These are phyloP conservation scores for Annulohypoxylon maeteangense DNA, from an alignment of 495 filamentous ascomycete species.

Conservation along the genomic window DNA sequence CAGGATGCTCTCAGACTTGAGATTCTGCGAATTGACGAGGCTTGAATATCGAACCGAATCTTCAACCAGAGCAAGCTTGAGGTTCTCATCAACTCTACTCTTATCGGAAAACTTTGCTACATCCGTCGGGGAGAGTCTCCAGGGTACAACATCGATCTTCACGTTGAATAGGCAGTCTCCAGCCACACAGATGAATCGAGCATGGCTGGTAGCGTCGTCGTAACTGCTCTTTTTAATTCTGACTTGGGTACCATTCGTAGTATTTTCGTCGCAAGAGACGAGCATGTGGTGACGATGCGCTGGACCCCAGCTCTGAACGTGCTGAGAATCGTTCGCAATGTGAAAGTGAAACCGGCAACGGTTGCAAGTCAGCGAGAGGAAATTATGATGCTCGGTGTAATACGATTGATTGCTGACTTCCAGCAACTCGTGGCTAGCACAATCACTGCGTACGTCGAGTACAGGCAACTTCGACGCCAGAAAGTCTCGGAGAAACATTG, in stretches of 20 bases:
- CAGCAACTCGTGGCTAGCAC: slow-evolving; percentile 42
- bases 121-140: slow-evolving; percentile 39
- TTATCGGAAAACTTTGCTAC: slow-evolving; percentile 67
- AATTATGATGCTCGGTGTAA: neutral
- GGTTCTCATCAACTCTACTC: slow-evolving; percentile 61
- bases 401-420: slow-evolving; percentile 38
- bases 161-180: slow-evolving; percentile 64
- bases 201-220: slow-evolving; percentile 28
- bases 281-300: slow-evolving; percentile 46
- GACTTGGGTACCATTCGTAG: neutral
- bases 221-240: neutral
- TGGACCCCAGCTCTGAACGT: neutral
- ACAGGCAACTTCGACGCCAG: slow-evolving; percentile 29
- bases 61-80: slow-evolving; percentile 61
- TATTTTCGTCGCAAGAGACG: slow-evolving; percentile 15
- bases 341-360: slow-evolving; percentile 43
- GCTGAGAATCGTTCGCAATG: slow-evolving; percentile 25
- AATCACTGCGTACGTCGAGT: slow-evolving; percentile 10
- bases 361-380: slow-evolving; percentile 40
- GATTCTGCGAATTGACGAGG: slow-evolving; percentile 56
- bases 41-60: slow-evolving; percentile 71
- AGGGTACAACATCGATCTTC: slow-evolving; percentile 64
- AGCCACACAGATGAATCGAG: slow-evolving; percentile 69
- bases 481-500: slow-evolving; percentile 38
- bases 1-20: slow-evolving; percentile 66